Base-by-base conservation (phyloP, 495 filamentous ascomycete species). In the Hypoxylon trugodes region DNA sequence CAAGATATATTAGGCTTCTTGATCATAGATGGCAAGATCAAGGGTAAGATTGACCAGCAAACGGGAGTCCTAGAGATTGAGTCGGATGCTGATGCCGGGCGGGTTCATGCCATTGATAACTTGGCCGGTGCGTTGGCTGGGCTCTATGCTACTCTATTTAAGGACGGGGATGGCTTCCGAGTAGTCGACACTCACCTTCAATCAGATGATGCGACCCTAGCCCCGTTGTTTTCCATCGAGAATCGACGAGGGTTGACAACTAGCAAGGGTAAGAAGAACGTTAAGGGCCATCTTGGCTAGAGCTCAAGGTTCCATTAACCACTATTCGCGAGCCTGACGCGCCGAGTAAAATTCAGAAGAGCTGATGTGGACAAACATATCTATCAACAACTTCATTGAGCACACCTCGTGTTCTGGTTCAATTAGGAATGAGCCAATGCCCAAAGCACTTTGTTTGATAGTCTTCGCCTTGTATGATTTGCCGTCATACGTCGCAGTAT, bases 1-100 rank as follows among this genome's bases (percentile, higher is more conserved):
- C 87, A 94, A 74, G 95, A 98, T 59, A 98, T 98, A 48, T 76
- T 98, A 12, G 88, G 92, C 51, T 96, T 92, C 77, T 78, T 98
- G 43, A 97, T 98, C 63, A 84, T 97, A 41, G 92, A 96, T 71
- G 86, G 89, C 68, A 90, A 90, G 64, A 85, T 98, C 48, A 84
- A 88, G 28, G 95, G 90, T 59, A 90, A 89, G 73, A 95, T 98
- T 73, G 89, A 98, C 73, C 92, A 97, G 73, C 85, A 90, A 71
- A 84, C 82, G 50, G 92, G 93, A 18, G 92, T 87, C 0, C 87
- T 98, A 25, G 86, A 92, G 69, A 89, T 96, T 32, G 87, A 90
- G 64, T 90, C 86, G 26, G 78, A 81, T 42, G 86, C 81, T 42
- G 93, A 97, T 74, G 82, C 83, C 28, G 89, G 89, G 59, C 89